These are phyloP conservation scores for Boletus fagicola DNA, from an alignment of 768 basidiomycete genomes.

Conservation along the genomic window DNA sequence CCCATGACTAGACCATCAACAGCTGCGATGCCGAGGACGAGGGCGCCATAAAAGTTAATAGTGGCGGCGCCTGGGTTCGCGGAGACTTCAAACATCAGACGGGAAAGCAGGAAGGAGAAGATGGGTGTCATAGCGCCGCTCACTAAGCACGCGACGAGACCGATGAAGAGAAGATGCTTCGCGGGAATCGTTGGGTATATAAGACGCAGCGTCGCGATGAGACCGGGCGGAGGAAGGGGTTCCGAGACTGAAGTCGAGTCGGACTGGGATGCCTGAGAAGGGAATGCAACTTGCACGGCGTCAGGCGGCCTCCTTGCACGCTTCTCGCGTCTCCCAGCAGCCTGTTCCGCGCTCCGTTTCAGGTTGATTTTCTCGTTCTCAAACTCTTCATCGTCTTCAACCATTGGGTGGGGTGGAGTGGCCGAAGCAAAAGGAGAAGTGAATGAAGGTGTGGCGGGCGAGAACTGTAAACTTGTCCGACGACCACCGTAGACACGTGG, in stretches of 20 bases:
- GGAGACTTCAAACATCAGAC: slow-evolving; percentile 74
- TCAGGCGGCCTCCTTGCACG: slow-evolving; percentile 14
- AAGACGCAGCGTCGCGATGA: slow-evolving; percentile 44
- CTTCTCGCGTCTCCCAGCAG: slow-evolving; percentile 37
- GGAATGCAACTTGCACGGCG: background rate
- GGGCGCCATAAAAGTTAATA: slow-evolving; percentile 69
- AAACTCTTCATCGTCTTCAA: slow-evolving; percentile 40
- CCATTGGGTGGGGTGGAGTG: slow-evolving; percentile 17
- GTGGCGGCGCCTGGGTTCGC: slow-evolving; percentile 61
- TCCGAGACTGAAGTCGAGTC: background rate
- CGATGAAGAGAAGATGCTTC: slow-evolving; percentile 68
- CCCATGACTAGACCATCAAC: slow-evolving; percentile 74
- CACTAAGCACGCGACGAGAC: slow-evolving; percentile 63
- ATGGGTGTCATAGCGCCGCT: slow-evolving; percentile 87
- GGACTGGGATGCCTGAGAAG: slow-evolving; percentile 8
- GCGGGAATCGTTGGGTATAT: slow-evolving; percentile 72
- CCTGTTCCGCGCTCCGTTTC: slow-evolving; percentile 39
- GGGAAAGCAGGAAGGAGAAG: slow-evolving; percentile 88
- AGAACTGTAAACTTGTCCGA: slow-evolving; percentile 61
- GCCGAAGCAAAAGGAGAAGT: slow-evolving; percentile 23
- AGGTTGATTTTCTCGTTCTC: slow-evolving; percentile 47
- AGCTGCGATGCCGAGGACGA: slow-evolving; percentile 72
- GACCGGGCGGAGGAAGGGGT: slow-evolving; percentile 15
- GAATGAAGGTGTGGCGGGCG: slow-evolving; percentile 50
- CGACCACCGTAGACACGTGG: slow-evolving; percentile 30